Evolutionary conservation across 2,329 filamentous ascomycete species (phyloP).

Genomic region (Trichophaea hybrida): DNA sequence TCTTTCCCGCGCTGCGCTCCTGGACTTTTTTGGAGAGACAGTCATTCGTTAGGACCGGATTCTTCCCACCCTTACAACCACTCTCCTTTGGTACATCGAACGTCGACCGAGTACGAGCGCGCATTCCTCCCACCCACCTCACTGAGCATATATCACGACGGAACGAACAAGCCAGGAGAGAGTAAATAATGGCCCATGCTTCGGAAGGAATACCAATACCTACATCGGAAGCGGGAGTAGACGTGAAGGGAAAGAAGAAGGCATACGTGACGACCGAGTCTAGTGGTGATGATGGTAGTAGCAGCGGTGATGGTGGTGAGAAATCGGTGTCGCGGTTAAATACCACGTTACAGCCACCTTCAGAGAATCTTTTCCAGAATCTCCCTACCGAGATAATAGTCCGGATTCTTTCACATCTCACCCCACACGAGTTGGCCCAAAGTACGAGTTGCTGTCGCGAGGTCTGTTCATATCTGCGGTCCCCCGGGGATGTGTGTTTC

Average conservation of each 20-base stretch:
- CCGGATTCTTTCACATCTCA: conserved; percentile 19
- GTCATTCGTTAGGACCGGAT: too few species aligned
- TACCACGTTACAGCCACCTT: background rate
- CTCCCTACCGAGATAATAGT: conserved; percentile 18
- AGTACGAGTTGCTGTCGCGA: conserved; percentile 18
- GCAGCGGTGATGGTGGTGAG: background rate
- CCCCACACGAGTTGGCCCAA: conserved; percentile 13
- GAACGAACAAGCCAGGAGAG: background rate
- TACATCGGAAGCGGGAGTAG: background rate
- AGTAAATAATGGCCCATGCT: background rate
- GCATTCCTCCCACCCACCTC: too few species aligned
- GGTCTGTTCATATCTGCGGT: background rate
- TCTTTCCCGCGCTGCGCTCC: too few species aligned
- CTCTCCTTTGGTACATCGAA: too few species aligned
- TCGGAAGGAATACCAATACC: background rate
- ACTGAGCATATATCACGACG: background rate
- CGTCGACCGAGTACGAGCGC: too few species aligned
- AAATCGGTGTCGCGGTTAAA: background rate
- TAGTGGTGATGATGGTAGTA: background rate
- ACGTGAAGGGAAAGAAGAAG: background rate
- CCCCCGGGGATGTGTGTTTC: background rate
- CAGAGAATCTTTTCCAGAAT: conserved; percentile 1
- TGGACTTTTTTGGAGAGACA: too few species aligned
- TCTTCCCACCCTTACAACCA: too few species aligned
- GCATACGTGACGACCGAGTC: background rate